Conservation (phyloP, 164 flowering plant species). For the Annona squamosa region DNA sequence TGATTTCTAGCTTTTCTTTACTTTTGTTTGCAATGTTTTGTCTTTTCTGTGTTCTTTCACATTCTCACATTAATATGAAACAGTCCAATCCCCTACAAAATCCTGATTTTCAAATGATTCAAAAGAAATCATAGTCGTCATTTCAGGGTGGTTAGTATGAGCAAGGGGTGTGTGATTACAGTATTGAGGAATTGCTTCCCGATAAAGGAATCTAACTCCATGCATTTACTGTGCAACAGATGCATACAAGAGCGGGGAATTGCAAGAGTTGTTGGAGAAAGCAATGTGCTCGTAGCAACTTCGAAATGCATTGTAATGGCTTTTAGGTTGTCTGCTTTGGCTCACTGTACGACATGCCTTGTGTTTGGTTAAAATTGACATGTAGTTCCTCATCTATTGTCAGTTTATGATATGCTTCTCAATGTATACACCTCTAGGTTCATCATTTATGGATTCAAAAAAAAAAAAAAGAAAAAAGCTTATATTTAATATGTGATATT, state of each 20-base stretch:
- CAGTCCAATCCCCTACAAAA: too few relatives aligned
- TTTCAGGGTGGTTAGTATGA: too few relatives aligned
- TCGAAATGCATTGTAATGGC: neutral
- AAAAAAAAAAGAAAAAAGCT: too few relatives aligned
- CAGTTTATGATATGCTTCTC: neutral
- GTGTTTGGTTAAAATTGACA: neutral
- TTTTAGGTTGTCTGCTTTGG: neutral
- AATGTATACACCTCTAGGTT: neutral
- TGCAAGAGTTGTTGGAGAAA: constrained; percentile 70
- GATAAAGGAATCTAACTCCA: neutral
- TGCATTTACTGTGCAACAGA: constrained; percentile 36
- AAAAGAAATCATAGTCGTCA: too few relatives aligned
- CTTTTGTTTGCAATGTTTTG: too few relatives aligned
- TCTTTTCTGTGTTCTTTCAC: too few relatives aligned
- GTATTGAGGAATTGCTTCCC: too few relatives aligned
- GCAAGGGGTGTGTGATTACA: too few relatives aligned
- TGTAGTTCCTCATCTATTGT: neutral
- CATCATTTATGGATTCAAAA: neutral
- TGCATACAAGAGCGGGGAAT: constrained; percentile 72
- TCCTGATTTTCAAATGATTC: too few relatives aligned
- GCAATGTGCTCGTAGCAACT: constrained; percentile 56
- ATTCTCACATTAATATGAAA: too few relatives aligned
- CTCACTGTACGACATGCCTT: neutral
- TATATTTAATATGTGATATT: too few relatives aligned
- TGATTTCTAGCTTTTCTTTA: too few relatives aligned